phyloP scores from a whole-genome alignment of 768 basidiomycete genomes.

The Trametes gibbosa region DNA sequence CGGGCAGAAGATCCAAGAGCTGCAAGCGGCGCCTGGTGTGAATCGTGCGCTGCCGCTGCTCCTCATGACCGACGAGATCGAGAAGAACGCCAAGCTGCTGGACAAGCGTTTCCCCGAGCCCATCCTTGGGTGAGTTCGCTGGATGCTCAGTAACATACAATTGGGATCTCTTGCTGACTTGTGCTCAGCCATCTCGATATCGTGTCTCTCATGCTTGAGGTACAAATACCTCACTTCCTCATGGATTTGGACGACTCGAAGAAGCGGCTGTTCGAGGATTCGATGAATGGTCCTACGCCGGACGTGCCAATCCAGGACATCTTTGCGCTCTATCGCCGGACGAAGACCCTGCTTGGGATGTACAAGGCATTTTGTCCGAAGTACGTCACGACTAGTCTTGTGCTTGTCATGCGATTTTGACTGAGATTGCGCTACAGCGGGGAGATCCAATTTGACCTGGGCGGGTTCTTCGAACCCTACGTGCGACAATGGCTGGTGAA shows the following conservation, averaged over 20 bases:
- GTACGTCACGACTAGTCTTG: conserved; percentile 43
- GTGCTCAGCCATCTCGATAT: conserved; percentile 62
- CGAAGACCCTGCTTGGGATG: conserved; percentile 76
- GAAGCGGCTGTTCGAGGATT: conserved; percentile 75
- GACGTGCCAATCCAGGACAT: conserved; percentile 89
- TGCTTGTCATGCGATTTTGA: neutral
- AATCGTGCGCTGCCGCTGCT: conserved; percentile 81
- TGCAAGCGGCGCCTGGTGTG: conserved; percentile 68
- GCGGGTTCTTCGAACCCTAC: conserved; percentile 82
- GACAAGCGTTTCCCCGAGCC: conserved; percentile 88
- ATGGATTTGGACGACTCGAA: conserved; percentile 66
- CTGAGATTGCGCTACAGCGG: conserved; percentile 36
- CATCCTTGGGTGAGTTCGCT: conserved; percentile 62
- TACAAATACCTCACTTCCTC: conserved; percentile 62
- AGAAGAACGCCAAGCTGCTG: conserved; percentile 78
- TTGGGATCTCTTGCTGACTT: neutral
- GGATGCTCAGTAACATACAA: neutral
- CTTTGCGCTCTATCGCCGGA: conserved; percentile 80
- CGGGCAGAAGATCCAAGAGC: conserved; percentile 57
- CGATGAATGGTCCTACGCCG: conserved; percentile 83
- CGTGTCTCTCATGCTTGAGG: conserved; percentile 70
- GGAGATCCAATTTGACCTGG: conserved; percentile 63
- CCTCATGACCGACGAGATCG: conserved; percentile 84
- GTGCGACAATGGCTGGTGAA: conserved; percentile 86
- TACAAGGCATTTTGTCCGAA: conserved; percentile 73